Conservation (phyloP, 306 rosid genomes). For the Fragaria nilgerrensis region DNA sequence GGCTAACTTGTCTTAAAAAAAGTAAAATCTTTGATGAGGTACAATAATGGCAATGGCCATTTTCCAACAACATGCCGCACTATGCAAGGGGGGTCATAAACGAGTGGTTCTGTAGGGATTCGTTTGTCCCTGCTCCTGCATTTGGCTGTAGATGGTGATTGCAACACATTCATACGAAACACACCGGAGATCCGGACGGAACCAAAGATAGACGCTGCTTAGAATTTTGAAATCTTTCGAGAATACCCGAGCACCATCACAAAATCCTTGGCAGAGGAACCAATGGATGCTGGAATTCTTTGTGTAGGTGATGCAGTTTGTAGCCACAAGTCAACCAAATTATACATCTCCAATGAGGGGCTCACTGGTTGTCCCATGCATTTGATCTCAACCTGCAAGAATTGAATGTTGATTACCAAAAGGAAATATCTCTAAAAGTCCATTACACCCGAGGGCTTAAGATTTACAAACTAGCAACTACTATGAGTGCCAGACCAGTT, state of each 20-base stretch:
- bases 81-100: background rate
- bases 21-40: slow-evolving; percentile 13
- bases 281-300: slow-evolving; percentile 59
- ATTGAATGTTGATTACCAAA: background rate
- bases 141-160: background rate
- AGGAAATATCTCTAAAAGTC: background rate
- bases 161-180: background rate
- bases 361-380: slow-evolving; percentile 89
- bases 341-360: slow-evolving; percentile 58
- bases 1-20: background rate
- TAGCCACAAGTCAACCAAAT: slow-evolving; percentile 81
- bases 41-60: background rate
- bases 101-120: background rate
- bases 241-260: slow-evolving; percentile 81
- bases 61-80: slow-evolving; percentile 12
- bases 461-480: background rate
- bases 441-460: background rate
- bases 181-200: background rate
- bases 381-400: slow-evolving; percentile 79
- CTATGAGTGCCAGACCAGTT: background rate
- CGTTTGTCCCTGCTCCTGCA: background rate
- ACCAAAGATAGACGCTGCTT: slow-evolving; percentile 1
- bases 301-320: slow-evolving; percentile 54
- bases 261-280: slow-evolving; percentile 90
- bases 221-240: slow-evolving; percentile 54